Evolutionary conservation across 2,329 filamentous ascomycete genomes (phyloP).

Genomic region (Talaromyces sp.): DNA sequence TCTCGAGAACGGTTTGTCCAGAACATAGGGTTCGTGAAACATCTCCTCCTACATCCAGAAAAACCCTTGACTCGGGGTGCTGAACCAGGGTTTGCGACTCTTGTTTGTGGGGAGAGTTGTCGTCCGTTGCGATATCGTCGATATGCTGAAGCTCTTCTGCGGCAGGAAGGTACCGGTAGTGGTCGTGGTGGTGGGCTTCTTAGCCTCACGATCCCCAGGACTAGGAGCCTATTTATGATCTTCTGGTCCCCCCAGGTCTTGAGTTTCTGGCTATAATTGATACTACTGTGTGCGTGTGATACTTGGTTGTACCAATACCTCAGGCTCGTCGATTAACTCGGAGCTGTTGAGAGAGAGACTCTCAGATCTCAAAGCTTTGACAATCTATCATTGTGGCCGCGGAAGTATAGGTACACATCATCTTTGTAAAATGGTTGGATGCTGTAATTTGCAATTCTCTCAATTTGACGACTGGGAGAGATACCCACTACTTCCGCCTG

Average conservation of each 20-base stretch:
- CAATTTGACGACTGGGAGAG: neutral
- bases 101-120: neutral
- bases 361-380: neutral
- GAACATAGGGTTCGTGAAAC: slow-evolving; percentile 1
- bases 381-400: neutral
- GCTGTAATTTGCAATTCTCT: neutral
- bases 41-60: neutral
- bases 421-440: neutral
- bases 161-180: neutral
- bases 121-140: neutral
- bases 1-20: neutral
- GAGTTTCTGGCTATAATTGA: neutral
- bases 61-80: neutral
- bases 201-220: neutral
- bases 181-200: neutral
- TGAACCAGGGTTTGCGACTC: neutral
- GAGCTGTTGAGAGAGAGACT: neutral
- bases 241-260: neutral
- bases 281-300: neutral
- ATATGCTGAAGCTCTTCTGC: neutral
- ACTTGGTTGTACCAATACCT: neutral
- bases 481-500: neutral
- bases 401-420: neutral
- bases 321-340: neutral
- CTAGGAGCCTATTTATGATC: neutral